Base-by-base conservation (phyloP, 768 basidiomycete genomes). In the Termitomyces sp. region DNA sequence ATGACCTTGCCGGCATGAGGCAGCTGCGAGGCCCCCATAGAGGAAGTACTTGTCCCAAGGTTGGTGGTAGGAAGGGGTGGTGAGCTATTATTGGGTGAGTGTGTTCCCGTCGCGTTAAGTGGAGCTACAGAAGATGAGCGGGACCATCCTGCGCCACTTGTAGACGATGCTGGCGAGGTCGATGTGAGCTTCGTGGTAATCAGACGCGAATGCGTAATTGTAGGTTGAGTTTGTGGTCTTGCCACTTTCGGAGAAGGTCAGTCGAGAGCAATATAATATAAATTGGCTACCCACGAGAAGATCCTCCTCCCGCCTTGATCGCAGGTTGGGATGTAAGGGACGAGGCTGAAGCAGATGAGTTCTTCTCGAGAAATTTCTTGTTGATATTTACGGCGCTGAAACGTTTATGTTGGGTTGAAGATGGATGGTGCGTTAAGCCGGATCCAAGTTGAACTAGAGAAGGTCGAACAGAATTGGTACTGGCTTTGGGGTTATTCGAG, bases 311-410 rank as follows among this genome's bases (percentile, higher is more conserved):
- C 10, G 80, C 60, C 72, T 85, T 90, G 57, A 72, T 62, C 42
- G 77, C 65, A 48, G 75, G 67, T 22, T 81, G 72, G 28, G 78
- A 73, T 50, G 75, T 65, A 20, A 82, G 73, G 36, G 76, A 66
- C 26, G 83, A 69, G 48, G 76, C 72, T 26, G 85, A 77, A 42
- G 84, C 75, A 44, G 86, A 71, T 6, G 85, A 85, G 55, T 88
- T 89, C 81, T 95, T 96, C 77, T 94, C 90, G 44, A 98, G 77
- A 72, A 98, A 98, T 73, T 92, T 93, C 84, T 94, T 96, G 77
- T 92, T 96, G 72, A 98, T 92, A 69, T 93, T 94, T 61, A 93
- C 84, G 29, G 92, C 84, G 68, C 78, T 91, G 72, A 94, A 95
- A 67, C 88, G 86, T 79, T 98, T 98, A 31, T 83, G 81, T 61